These are phyloP conservation scores for Coffea humblotiana DNA, from an alignment of 305 asterid species.

Conservation along the genomic window DNA sequence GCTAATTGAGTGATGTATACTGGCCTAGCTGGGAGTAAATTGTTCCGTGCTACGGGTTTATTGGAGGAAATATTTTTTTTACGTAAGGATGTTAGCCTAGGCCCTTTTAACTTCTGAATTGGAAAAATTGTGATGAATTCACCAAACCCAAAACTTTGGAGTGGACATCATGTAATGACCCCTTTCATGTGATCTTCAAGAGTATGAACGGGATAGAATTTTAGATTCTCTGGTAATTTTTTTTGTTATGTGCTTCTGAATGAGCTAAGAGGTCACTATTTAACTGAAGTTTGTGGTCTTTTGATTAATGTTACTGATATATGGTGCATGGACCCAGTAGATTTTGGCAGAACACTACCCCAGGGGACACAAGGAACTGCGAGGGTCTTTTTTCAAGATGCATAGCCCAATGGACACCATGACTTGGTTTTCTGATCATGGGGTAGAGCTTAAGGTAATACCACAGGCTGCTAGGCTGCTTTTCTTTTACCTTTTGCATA, in stretches of 20 bases:
- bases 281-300: not conserved
- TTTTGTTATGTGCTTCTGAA: no score
- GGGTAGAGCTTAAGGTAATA: constrained; percentile 74
- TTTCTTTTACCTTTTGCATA: constrained; percentile 11
- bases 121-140: not conserved
- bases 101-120: not conserved
- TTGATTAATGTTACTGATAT: constrained; percentile 18
- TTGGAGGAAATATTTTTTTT: not conserved
- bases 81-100: not conserved
- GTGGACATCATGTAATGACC: no score
- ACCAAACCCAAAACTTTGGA: not conserved
- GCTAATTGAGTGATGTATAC: not conserved
- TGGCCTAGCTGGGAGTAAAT: not conserved
- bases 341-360: constrained; percentile 82
- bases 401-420: constrained; percentile 92
- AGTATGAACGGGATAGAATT: no score
- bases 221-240: no score
- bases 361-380: constrained; percentile 85
- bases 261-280: not conserved
- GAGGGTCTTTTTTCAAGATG: constrained; percentile 79
- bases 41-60: no score
- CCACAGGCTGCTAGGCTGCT: constrained; percentile 11
- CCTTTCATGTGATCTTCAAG: not conserved
- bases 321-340: constrained; percentile 29
- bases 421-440: constrained; percentile 86